These are phyloP conservation scores for carrot (Daucus carota) DNA, from an alignment of 129 eudicot genomes.

Conservation along the genomic window DNA sequence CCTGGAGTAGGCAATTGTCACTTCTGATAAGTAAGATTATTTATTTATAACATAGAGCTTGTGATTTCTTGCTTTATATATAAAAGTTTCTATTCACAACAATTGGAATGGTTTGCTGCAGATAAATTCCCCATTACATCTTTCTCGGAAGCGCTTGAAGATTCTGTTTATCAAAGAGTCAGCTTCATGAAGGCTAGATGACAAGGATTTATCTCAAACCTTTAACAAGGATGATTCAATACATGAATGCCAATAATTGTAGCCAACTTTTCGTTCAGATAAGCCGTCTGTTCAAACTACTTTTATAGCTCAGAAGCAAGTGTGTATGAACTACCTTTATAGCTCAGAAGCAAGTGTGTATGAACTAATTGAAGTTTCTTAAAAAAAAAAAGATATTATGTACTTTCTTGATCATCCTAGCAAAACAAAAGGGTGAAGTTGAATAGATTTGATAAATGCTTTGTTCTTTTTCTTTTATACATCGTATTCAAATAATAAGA, in stretches of 20 bases:
- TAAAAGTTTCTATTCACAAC: background rate
- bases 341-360: too few relatives aligned
- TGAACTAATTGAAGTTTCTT: too few relatives aligned
- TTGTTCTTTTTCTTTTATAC: too few relatives aligned
- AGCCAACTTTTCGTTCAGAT: background rate
- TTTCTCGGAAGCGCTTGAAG: slow-evolving; percentile 98
- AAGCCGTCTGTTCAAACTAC: too few relatives aligned
- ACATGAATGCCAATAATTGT: slow-evolving; percentile 62
- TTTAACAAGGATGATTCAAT: slow-evolving; percentile 49
- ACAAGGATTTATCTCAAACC: too few relatives aligned
- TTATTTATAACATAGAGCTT: background rate
- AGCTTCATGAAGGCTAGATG: slow-evolving; percentile 18
- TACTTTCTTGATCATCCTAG: too few relatives aligned
- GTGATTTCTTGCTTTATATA: background rate
- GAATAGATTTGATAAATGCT: too few relatives aligned
- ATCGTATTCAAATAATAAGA: too few relatives aligned
- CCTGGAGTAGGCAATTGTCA: background rate
- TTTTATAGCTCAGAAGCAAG: too few relatives aligned
- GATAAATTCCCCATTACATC: slow-evolving; percentile 83
- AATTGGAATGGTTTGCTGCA: slow-evolving; percentile 26
- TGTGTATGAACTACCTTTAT: too few relatives aligned
- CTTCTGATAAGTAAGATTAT: background rate
- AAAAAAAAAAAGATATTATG: too few relatives aligned
- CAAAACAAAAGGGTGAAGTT: too few relatives aligned
- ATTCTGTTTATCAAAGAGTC: slow-evolving; percentile 54